Evolutionary conservation across 2,329 filamentous ascomycete species (phyloP).

Genomic region (Curvularia eragrostidis): DNA sequence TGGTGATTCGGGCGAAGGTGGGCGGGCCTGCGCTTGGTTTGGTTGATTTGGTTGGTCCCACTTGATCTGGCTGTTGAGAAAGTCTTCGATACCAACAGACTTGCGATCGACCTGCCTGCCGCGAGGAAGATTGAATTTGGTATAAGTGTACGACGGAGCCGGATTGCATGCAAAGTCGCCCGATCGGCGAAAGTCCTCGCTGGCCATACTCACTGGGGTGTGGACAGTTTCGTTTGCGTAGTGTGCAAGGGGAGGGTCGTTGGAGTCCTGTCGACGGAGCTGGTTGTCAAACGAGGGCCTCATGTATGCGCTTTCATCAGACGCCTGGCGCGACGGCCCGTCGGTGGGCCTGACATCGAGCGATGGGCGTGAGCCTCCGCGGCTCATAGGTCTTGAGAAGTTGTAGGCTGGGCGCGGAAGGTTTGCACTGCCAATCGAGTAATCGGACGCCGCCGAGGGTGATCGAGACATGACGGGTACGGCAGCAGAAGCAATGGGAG

Average conservation of each 20-base stretch:
- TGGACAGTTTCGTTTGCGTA: slow-evolving; percentile 70
- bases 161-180: slow-evolving; percentile 58
- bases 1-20: slow-evolving; percentile 51
- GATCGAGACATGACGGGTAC: slow-evolving; percentile 70
- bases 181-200: slow-evolving; percentile 69
- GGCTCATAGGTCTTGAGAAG: slow-evolving; percentile 89
- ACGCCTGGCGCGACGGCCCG: slow-evolving; percentile 44
- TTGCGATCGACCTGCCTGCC: slow-evolving; percentile 77
- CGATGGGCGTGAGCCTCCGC: slow-evolving; percentile 64
- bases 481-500: slow-evolving; percentile 68
- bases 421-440: slow-evolving; percentile 65
- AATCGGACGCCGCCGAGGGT: slow-evolving; percentile 83
- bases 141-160: slow-evolving; percentile 81
- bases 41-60: slow-evolving; percentile 64
- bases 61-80: slow-evolving; percentile 60
- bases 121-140: slow-evolving; percentile 82
- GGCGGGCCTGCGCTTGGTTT: slow-evolving; percentile 29
- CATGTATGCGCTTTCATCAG: slow-evolving; percentile 46
- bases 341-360: slow-evolving; percentile 48
- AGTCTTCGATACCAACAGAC: slow-evolving; percentile 48
- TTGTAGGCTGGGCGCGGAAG: slow-evolving; percentile 82
- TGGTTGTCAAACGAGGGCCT: slow-evolving; percentile 50
- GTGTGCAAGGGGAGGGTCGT: slow-evolving; percentile 62
- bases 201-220: slow-evolving; percentile 75
- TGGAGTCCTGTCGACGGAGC: slow-evolving; percentile 50